A percentile compares a stretch with the other conserved stretches of the same genome.
Conservation (phyloP, 2,329 filamentous ascomycete genomes). For the Hortaea werneckii region DNA sequence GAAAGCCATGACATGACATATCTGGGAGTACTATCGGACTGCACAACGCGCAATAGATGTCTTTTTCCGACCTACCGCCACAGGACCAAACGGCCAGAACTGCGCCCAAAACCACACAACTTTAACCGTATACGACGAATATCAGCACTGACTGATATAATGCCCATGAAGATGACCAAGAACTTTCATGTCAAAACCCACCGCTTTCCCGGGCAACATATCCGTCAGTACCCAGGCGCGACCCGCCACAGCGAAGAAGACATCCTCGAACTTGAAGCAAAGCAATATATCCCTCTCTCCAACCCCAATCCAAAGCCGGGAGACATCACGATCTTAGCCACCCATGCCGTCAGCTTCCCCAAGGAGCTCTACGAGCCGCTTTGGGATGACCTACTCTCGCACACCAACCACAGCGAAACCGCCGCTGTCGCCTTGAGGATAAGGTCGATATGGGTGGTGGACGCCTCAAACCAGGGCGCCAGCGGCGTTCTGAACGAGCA, state of each 20-base stretch:
- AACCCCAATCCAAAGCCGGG: constrained; percentile 9
- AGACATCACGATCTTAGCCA: constrained; percentile 18
- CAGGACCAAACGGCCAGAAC: no score
- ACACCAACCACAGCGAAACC: neutral
- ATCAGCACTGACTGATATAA: no score
- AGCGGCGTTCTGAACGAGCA: constrained; percentile 64
- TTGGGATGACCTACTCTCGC: constrained; percentile 13
- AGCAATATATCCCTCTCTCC: constrained; percentile 15
- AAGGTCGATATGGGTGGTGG: constrained; percentile 70
- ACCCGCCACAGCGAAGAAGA: constrained; percentile 6
- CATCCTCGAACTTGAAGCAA: constrained; percentile 9
- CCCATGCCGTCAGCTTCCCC: constrained; percentile 14
- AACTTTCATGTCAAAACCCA: constrained; percentile 30
- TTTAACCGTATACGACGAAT: no score
- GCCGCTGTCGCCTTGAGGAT: neutral
- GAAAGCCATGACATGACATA: no score
- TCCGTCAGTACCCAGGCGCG: constrained; percentile 7
- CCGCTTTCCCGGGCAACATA: constrained; percentile 5
- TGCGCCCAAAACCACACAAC: no score
- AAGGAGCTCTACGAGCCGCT: constrained; percentile 20
- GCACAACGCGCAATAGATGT: no score
- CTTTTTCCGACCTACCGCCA: no score
- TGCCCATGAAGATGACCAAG: neutral
- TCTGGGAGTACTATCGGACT: no score
- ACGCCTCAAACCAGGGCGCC: constrained; percentile 70